Evolutionary conservation across 2,329 filamentous ascomycete species (phyloP), one percentile per base, ranked within the genome.

Genomic region (Hypocrella siamensis): DNA sequence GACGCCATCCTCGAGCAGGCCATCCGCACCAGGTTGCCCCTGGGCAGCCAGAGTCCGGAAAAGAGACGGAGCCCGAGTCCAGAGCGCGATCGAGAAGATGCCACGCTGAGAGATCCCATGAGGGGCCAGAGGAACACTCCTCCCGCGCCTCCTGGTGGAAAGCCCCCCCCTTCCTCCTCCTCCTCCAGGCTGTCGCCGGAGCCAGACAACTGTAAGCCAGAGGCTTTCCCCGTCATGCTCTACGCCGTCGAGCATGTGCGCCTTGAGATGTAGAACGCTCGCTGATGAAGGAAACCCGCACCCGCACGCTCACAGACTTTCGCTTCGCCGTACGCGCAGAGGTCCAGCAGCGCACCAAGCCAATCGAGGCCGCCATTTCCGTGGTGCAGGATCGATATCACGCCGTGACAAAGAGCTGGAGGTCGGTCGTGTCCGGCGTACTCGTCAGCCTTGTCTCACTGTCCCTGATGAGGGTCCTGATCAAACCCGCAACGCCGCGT

Each of bases 241-340:
- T n/a, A n/a, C n/a, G n/a, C n/a, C n/a, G n/a, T n/a, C n/a, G n/a
- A n/a, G n/a, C n/a, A n/a, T n/a, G n/a, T n/a, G n/a, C n/a, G 31
- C 19, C 12, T n/a, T 10, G 16, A 28, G 1, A 14, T 2, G 4
- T 24, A 12, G 12, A 12, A 24, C 21, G 21, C 21, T 24, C 12
- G 12, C 21, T 12, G 12, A 24, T 8, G 21, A n/a, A n/a, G n/a
- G n/a, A n/a, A n/a, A n/a, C n/a, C n/a, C n/a, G n/a, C n/a, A n/a
- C n/a, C n/a, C n/a, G n/a, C n/a, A n/a, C n/a, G 21, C 21, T 12
- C 4, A 6, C 52, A 90, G 84, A 88, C 56, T 82, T 93, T 46
- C 81, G 85, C 41, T 86, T 94, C 55, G 80, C 82, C 31, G 67
- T 93, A 38, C 75, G 81, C 45, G 81, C 85, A 38, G 85, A 93